phyloP scores from a whole-genome alignment of 208 protist species.

The Crithidia expoeki region DNA sequence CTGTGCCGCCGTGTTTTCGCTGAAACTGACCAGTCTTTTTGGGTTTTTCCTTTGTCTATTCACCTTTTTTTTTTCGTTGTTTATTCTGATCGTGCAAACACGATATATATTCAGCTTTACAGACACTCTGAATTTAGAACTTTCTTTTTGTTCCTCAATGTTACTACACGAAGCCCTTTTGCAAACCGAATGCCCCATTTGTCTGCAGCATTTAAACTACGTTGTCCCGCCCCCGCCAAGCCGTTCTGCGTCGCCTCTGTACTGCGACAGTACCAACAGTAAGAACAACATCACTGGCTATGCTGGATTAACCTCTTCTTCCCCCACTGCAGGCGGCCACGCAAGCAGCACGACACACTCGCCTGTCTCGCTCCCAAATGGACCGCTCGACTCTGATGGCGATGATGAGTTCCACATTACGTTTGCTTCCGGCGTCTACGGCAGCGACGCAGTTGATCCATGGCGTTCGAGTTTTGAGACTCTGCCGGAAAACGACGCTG shows the following conservation, averaged over 20 bases:
- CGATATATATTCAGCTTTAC: not conserved
- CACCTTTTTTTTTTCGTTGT: no score
- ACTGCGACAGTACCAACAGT: not conserved
- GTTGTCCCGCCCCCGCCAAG: conserved; percentile 15
- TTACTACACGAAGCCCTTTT: conserved; percentile 51
- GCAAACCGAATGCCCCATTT: conserved; percentile 76
- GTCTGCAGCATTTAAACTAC: conserved; percentile 61
- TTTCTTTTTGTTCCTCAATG: conserved; percentile 1
- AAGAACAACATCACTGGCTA: not conserved
- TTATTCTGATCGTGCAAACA: not conserved
- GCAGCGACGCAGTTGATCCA: conserved; percentile 19
- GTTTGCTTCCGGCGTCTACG: conserved; percentile 48
- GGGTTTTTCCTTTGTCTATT: no score
- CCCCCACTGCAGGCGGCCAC: conserved; percentile 1
- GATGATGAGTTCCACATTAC: conserved; percentile 44
- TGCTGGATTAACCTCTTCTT: not conserved
- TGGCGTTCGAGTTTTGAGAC: conserved; percentile 18
- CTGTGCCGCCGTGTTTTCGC: no score
- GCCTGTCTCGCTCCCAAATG: not conserved
- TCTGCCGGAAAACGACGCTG: not conserved
- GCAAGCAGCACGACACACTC: conserved; percentile 16
- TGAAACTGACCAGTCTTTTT: no score
- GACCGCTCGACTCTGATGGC: not conserved
- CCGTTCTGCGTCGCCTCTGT: conserved; percentile 5
- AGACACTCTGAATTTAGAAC: not conserved